These are phyloP conservation scores for Puccinia novopanici DNA, from an alignment of 1,284 basidiomycete genomes.

Conservation along the genomic window DNA sequence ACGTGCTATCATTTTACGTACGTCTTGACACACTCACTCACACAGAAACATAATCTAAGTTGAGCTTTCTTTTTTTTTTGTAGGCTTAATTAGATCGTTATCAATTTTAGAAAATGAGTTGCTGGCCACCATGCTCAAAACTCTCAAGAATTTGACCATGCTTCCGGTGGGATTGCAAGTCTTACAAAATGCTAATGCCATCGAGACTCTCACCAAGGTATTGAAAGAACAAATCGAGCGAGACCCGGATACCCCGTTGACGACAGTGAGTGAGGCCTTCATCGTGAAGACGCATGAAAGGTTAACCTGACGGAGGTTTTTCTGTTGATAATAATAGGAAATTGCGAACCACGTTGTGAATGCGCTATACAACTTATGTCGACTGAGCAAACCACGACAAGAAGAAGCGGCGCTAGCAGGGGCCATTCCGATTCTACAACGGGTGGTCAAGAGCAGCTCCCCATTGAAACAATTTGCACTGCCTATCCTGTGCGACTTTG, in stretches of 20 bases:
- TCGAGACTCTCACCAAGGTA: slow-evolving; percentile 82
- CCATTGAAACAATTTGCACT: slow-evolving; percentile 94
- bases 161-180: slow-evolving; percentile 84
- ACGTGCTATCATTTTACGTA: slow-evolving; percentile 82
- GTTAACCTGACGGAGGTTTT: slow-evolving; percentile 1
- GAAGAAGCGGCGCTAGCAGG: slow-evolving; percentile 95
- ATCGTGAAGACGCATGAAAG: background rate
- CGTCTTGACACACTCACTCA: slow-evolving; percentile 58
- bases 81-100: slow-evolving; percentile 82
- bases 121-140: slow-evolving; percentile 85
- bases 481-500: slow-evolving; percentile 91
- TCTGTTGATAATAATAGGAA: slow-evolving; percentile 68
- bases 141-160: slow-evolving; percentile 94
- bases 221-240: slow-evolving; percentile 78
- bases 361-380: slow-evolving; percentile 89
- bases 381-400: slow-evolving; percentile 88
- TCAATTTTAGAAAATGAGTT: slow-evolving; percentile 76
- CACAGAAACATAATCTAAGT: too few relatives aligned
- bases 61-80: background rate
- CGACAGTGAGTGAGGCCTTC: slow-evolving; percentile 67
- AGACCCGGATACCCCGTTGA: slow-evolving; percentile 63
- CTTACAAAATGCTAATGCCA: slow-evolving; percentile 90
- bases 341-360: slow-evolving; percentile 91
- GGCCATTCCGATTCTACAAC: slow-evolving; percentile 84
- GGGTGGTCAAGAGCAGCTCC: slow-evolving; percentile 80